Base-by-base conservation (phyloP, 306 rosid genomes). In the Crotalaria pallida region DNA sequence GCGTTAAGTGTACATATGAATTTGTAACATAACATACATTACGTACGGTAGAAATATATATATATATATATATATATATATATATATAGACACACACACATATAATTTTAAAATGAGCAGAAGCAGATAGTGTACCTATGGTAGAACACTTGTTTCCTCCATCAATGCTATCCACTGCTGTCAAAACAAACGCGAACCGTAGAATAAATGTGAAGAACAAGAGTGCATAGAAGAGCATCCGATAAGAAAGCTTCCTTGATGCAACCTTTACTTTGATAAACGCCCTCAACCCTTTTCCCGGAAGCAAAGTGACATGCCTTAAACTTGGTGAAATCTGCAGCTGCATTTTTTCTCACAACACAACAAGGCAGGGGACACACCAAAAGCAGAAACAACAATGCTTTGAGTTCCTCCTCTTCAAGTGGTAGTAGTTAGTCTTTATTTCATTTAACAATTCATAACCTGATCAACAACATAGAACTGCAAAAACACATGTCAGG, bases 241-340 rank as follows among this genome's bases (percentile, higher is more conserved):
- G 69, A 65, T 89, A 95, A 1, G 99, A 89, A 45, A 89, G 70
- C 71, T 92, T 72, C 71, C 96, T 84, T 0, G 92, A 87, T 15
- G 85, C 92, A 66, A 79, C 80, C 81, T 89, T 95, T 67, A 95
- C 96, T 74, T 95, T 95, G 79, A 95, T 91, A 71, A 88, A 95
- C 31, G 91, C 99, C 65, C 86, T 95, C 11, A 95, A 85, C 27
- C 91, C 99, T 81, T 95, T 91, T 19, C 91, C 95, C 24, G 91
- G 97, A 63, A 95, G 75, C 23, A 95, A 92, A 5, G 97, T 91
- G 3, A 95, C 92, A 80, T 95, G 96, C 87, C 96, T 91, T 83
- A 95, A 81, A 80, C 97, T 95, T 19, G 99, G 99, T 33, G 99
- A 95, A 75, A 95, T 87, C 27, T 91, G 96, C 3, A 95, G 96